Base-by-base conservation (phyloP, 169 alveolate species). In the Plasmodium ovale region DNA sequence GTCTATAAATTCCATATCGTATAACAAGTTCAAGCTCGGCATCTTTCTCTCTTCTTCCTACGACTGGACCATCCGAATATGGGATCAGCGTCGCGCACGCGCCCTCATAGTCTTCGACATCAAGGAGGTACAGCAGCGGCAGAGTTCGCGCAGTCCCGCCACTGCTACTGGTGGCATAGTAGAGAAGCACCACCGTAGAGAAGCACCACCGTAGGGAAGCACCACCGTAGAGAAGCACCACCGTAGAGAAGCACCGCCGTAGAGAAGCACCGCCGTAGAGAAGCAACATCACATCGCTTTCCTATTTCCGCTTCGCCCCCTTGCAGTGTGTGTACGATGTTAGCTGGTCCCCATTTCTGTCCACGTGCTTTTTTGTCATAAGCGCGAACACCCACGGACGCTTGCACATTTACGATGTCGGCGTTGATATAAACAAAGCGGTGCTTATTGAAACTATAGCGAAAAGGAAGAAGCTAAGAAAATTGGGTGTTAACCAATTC, bases 61-160 rank as follows among this genome's bases (percentile, higher is more conserved):
- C 44, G 91, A 84, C 19, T 84, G 91, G 84, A 68, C 91, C 3
- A 69, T 84, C 10, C 74, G 91, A 27, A 84, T 84, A 51, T 84
- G 91, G 91, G 56, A 67, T 27, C 87, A 84, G 62, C 29, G 21
- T 1, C 44, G 58, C 16, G 25, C 64, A 3, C 39, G 31, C 2
- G 51, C 87, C 6, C 56, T 84, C 29, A 35, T 84, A 10, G 60
- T 84, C 5, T 47, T 84, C 19, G 91, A 84, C 56, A 68, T 69
- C 37, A 84, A 84, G 47, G 87, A 84, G 91, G 91, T 84, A 69
- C n/a, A n/a, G n/a, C n/a, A n/a, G n/a, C n/a, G n/a, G n/a, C n/a
- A n/a, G n/a, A n/a, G n/a, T n/a, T n/a, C n/a, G n/a, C n/a, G n/a
- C n/a, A n/a, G n/a, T n/a, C n/a, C n/a, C n/a, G n/a, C n/a, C n/a